A percentile compares a stretch with the other conserved stretches of the same genome.
Evolutionary conservation across 495 filamentous ascomycete genomes (phyloP).

Genomic region (Aspergillus steynii): DNA sequence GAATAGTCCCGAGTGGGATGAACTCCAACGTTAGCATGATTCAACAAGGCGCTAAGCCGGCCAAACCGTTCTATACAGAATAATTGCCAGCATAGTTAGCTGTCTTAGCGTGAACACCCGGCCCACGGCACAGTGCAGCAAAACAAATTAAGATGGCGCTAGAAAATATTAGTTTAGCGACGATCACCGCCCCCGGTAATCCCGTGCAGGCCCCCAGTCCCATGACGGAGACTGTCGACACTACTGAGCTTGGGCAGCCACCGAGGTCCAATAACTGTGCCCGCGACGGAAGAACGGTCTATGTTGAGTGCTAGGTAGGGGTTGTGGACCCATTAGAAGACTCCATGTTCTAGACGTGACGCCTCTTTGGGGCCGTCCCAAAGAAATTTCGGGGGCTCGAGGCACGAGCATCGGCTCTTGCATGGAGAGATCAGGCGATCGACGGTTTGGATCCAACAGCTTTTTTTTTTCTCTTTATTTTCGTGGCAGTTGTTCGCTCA

Average conservation of each 20-base stretch:
- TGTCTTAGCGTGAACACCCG: constrained; percentile 41
- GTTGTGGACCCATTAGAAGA: constrained; percentile 19
- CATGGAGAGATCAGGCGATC: constrained; percentile 39
- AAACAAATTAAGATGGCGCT: constrained; percentile 45
- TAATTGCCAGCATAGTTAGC: constrained; percentile 35
- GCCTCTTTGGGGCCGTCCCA: constrained; percentile 33
- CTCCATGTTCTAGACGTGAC: constrained; percentile 22
- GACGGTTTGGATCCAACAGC: constrained; percentile 27
- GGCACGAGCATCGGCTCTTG: constrained; percentile 31
- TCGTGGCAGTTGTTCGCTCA: constrained; percentile 28
- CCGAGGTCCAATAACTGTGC: constrained; percentile 31
- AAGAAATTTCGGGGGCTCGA: constrained; percentile 25
- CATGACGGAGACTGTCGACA: constrained; percentile 38
- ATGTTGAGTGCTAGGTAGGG: constrained; percentile 19
- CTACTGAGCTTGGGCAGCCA: constrained; percentile 34
- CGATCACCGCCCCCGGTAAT: constrained; percentile 38
- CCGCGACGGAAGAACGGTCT: constrained; percentile 14
- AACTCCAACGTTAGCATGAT: constrained; percentile 22
- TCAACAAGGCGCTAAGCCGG: constrained; percentile 16
- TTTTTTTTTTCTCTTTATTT: constrained; percentile 21
- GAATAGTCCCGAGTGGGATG: constrained; percentile 19
- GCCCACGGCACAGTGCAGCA: constrained; percentile 41
- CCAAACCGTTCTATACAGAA: constrained; percentile 32
- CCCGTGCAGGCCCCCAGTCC: constrained; percentile 41
- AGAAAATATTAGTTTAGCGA: constrained; percentile 34